phyloP scores from a whole-genome alignment of 2,329 filamentous ascomycete genomes.

The Botrytis cinerea region DNA sequence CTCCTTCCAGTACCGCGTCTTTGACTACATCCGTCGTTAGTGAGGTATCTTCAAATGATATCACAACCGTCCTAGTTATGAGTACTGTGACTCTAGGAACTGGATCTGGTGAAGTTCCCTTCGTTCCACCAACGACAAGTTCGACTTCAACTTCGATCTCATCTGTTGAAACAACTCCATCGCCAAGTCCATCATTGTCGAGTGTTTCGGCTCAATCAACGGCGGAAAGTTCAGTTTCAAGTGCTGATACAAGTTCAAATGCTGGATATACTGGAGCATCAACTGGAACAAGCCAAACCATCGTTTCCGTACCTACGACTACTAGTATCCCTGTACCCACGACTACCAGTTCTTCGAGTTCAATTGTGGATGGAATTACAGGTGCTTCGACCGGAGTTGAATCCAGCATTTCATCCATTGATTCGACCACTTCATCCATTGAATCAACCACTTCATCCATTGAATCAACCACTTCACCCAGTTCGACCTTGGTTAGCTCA shows the following conservation, averaged over 20 bases:
- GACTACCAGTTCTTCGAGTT: not conserved
- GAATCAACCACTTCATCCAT: not conserved
- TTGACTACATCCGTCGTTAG: not conserved
- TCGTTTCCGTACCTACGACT: constrained; percentile 22
- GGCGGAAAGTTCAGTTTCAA: not conserved
- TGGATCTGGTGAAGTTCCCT: not conserved
- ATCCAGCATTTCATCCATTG: not conserved
- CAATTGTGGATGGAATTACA: not conserved
- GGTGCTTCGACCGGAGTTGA: constrained; percentile 6
- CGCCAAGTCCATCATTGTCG: not conserved
- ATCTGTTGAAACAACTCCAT: not conserved
- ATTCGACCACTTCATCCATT: not conserved
- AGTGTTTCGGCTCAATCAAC: not conserved
- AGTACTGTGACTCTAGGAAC: constrained; percentile 1
- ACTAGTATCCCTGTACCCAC: not conserved
- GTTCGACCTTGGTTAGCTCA: not conserved
- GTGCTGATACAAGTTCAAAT: not conserved
- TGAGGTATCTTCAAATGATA: not conserved
- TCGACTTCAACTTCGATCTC: not conserved
- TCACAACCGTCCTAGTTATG: not conserved
- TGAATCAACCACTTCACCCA: not conserved
- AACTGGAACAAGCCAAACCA: constrained; percentile 25
- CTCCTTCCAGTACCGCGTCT: not conserved
- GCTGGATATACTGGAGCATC: constrained; percentile 18
- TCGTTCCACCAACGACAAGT: not conserved